Evolutionary conservation across 2,329 filamentous ascomycete genomes (phyloP).

Genomic region (Aspergillus ruber): DNA sequence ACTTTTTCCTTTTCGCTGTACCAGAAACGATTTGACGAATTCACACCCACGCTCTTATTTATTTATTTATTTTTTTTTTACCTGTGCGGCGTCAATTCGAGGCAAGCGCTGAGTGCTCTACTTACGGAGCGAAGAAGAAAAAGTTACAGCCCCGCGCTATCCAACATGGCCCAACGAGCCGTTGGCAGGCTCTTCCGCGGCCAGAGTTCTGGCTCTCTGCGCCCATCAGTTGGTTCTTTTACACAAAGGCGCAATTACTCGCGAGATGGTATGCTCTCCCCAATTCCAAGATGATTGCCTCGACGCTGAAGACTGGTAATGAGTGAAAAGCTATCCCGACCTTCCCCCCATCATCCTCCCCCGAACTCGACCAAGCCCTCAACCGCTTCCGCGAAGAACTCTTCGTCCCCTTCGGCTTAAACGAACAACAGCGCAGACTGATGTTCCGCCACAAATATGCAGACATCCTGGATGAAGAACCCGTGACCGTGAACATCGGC

Average conservation of each 20-base stretch:
- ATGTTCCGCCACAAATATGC: conserved; percentile 34
- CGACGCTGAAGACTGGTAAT: background rate
- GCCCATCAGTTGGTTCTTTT: conserved; percentile 25
- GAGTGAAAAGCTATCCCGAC: conserved; percentile 27
- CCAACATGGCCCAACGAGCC: conserved; percentile 32
- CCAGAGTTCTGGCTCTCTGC: conserved; percentile 25
- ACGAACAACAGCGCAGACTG: conserved; percentile 30
- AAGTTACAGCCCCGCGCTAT: background rate
- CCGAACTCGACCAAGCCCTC: conserved; percentile 36
- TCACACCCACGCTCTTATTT: too few relatives aligned
- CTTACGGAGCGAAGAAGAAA: background rate
- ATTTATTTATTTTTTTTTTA: too few relatives aligned
- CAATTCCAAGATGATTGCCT: background rate
- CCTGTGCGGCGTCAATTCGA: too few relatives aligned
- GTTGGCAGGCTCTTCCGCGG: conserved; percentile 34
- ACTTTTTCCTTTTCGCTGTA: conserved; percentile 14
- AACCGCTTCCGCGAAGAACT: conserved; percentile 37
- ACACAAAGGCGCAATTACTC: conserved; percentile 26
- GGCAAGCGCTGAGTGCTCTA: background rate
- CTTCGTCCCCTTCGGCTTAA: conserved; percentile 38
- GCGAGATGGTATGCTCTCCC: conserved; percentile 21
- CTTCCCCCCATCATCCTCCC: conserved; percentile 33
- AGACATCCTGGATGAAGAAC: conserved; percentile 31
- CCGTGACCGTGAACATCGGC: conserved; percentile 34
- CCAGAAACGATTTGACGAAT: too few relatives aligned